phyloP scores from a whole-genome alignment of 805 yeast genomes.

The Myxozyma vanderwaltii region DNA sequence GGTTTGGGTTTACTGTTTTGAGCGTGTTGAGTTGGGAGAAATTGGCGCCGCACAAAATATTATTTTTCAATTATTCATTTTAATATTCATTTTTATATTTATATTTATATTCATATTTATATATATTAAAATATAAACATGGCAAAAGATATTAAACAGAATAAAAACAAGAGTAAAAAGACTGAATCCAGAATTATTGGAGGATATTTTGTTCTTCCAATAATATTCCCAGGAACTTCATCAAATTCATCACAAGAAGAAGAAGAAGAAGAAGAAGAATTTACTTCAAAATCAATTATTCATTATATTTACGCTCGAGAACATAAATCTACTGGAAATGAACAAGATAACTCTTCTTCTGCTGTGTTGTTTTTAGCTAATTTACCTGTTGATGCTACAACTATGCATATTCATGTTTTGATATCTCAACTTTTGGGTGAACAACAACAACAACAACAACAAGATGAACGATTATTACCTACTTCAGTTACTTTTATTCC shows the following conservation, averaged over 20 bases:
- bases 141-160: background rate
- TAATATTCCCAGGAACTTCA: constrained; percentile 3
- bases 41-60: background rate
- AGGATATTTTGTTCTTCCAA: constrained; percentile 23
- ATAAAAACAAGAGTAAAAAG: background rate
- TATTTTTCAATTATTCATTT: background rate
- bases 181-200: constrained; percentile 1
- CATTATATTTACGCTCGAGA: constrained; percentile 37
- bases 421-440: background rate
- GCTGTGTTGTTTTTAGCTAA: constrained; percentile 34
- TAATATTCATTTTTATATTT: too few relatives aligned
- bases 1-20: background rate
- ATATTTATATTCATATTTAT: too few relatives aligned
- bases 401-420: constrained; percentile 28
- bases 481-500: constrained; percentile 2
- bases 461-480: background rate
- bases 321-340: constrained; percentile 29
- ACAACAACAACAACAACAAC: background rate
- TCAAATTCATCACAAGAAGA: background rate
- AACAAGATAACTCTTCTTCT: background rate
- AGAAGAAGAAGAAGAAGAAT: background rate
- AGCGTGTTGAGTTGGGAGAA: background rate
- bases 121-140: too few relatives aligned
- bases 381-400: constrained; percentile 26
- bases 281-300: background rate